These are phyloP conservation scores for Plectosphaerella plurivora DNA, from an alignment of 2,329 filamentous ascomycete genomes.

Conservation along the genomic window DNA sequence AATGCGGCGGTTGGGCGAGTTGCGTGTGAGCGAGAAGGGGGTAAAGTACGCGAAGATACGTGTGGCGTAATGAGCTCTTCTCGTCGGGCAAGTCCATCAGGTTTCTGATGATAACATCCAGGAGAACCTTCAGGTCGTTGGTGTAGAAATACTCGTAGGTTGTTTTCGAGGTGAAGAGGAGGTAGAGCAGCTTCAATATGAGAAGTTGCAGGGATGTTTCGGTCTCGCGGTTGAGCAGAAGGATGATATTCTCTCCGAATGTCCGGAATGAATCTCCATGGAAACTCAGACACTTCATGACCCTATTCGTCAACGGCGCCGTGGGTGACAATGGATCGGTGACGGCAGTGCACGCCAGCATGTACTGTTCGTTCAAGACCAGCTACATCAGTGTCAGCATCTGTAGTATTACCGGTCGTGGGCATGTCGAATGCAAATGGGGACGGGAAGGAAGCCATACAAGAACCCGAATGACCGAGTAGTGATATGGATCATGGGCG, in stretches of 20 bases:
- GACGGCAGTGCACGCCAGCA: conserved; percentile 66
- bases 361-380: conserved; percentile 96
- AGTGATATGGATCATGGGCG: conserved; percentile 89
- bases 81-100: conserved; percentile 93
- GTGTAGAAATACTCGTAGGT: conserved; percentile 99
- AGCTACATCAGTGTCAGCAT: conserved; percentile 50
- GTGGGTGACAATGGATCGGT: conserved; percentile 32
- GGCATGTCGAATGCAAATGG: background rate
- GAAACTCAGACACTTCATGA: conserved; percentile 84
- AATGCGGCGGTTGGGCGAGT: conserved; percentile 78
- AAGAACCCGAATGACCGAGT: conserved; percentile 87
- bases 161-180: conserved; percentile 85
- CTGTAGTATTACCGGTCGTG: conserved; percentile 8
- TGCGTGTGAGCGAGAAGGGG: conserved; percentile 90
- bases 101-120: conserved; percentile 95
- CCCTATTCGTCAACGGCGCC: conserved; percentile 75
- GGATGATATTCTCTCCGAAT: conserved; percentile 95
- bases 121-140: conserved; percentile 88
- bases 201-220: conserved; percentile 91
- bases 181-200: conserved; percentile 93
- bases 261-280: conserved; percentile 81
- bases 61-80: conserved; percentile 73
- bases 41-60: conserved; percentile 88
- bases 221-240: conserved; percentile 89
- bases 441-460: conserved; percentile 41